phyloP scores from a whole-genome alignment of 1,284 basidiomycete species.

The Malassezia obtusa region DNA sequence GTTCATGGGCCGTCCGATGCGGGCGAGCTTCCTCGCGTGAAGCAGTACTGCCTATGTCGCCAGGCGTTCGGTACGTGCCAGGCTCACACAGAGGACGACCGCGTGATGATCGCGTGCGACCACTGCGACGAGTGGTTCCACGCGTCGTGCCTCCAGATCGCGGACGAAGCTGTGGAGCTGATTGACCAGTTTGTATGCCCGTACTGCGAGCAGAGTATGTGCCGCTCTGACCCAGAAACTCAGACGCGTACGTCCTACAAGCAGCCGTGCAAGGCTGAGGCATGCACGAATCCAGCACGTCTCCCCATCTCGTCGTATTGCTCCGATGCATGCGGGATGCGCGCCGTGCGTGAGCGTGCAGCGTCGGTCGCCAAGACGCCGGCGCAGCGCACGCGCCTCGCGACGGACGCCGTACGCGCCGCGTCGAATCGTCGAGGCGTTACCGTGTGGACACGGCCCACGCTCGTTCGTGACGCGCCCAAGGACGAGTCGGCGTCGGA shows the following conservation, averaged over 20 bases:
- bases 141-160: conserved; percentile 28
- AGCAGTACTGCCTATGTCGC: conserved; percentile 11
- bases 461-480: not conserved
- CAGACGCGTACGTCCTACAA: conserved; percentile 28
- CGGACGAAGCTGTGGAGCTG: conserved; percentile 24
- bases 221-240: not conserved
- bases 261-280: conserved; percentile 19
- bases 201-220: conserved; percentile 21
- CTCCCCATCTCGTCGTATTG: conserved; percentile 33
- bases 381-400: not conserved
- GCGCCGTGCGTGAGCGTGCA: conserved; percentile 17
- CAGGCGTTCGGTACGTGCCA: conserved; percentile 2
- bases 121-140: conserved; percentile 41
- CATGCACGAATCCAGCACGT: conserved; percentile 24
- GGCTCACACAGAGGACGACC: conserved; percentile 22
- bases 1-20: not conserved
- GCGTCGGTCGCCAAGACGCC: not conserved
- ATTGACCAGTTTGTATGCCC: conserved; percentile 38
- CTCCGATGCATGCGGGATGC: conserved; percentile 32
- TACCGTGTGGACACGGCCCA: conserved; percentile 5
- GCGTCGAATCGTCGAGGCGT: not conserved
- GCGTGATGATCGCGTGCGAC: conserved; percentile 43
- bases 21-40: not conserved
- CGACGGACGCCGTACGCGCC: not conserved
- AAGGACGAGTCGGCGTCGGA: not conserved